Conservation (phyloP, 345 rosid species). For the Brassica rapa region DNA sequence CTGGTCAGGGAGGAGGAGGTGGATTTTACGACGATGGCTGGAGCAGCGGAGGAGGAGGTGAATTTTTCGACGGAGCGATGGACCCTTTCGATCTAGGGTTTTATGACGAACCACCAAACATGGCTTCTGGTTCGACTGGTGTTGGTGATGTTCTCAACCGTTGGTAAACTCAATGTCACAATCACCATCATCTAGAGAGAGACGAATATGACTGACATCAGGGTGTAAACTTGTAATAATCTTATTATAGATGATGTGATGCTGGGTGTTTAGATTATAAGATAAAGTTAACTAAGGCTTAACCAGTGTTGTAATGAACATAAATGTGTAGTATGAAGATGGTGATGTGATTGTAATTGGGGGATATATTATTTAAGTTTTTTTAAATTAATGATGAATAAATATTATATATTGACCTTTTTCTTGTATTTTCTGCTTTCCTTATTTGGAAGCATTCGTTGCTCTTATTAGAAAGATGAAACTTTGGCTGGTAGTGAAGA, state of each 20-base stretch:
- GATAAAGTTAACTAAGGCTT: background rate
- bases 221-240: conserved; percentile 24
- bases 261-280: conserved; percentile 9
- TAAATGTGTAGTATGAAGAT: conserved; percentile 16
- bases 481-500: conserved; percentile 29
- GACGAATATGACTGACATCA: background rate
- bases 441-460: conserved; percentile 21
- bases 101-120: conserved; percentile 68
- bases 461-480: conserved; percentile 25
- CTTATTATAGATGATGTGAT: background rate
- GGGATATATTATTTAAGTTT: background rate
- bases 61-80: conserved; percentile 35
- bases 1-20: background rate
- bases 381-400: background rate
- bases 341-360: conserved; percentile 16
- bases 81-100: conserved; percentile 46
- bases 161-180: background rate
- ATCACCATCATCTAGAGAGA: background rate
- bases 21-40: background rate
- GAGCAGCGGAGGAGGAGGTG: conserved; percentile 23
- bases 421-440: conserved; percentile 18
- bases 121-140: conserved; percentile 47
- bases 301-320: background rate
- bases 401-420: conserved; percentile 19
- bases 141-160: conserved; percentile 34